Evolutionary conservation across 2,329 filamentous ascomycete genomes (phyloP), one percentile per base, ranked within the genome.

Genomic region (Penicillium hesseltinei): DNA sequence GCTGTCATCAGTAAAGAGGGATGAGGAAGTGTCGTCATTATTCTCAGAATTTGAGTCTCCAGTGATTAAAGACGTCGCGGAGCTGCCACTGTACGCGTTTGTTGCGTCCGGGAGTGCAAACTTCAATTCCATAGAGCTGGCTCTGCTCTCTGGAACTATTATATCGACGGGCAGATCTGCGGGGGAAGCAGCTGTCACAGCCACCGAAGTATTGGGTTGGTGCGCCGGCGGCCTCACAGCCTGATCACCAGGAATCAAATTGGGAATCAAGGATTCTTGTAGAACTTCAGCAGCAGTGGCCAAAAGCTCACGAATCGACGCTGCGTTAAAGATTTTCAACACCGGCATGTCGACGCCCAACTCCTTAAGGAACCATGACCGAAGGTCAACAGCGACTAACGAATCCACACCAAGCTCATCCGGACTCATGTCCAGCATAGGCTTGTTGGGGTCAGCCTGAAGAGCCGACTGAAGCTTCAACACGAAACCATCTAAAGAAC

Each of bases 381-480:
- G 63, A 13, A 69, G 51, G 23, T 69, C 67, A 21, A 69, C 66
- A 3, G 67, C 68, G 5, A 66, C 54, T 15, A 69, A 55, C 2
- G 67, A 69, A 38, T 70, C 68, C 9, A 69, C 60, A 9, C 68
- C 67, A 25, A 66, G 62, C 13, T 62, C 57, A 40, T 64, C 59
- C 5, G 63, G 57, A 36, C 60, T 62, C 54, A 60, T 55, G 5
- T 64, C 60, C 23, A 68, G 31, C 23, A 66, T 54, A 1, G 44
- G 23, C 43, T 60, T 63, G 5, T 33, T 53, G 0, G 62, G 57
- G 36, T 66, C 64, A 6, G 54, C 48, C 33, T 66, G 63, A 5
- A 66, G 51, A 0, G 60, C 57, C 2, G 64, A 62, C 17, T 60
- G 58, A 1, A 66, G 52, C 52, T 66, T 66, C 10, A 60, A 10